Base-by-base conservation (phyloP, 2,329 filamentous ascomycete genomes). In the Fusarium paranaense region DNA sequence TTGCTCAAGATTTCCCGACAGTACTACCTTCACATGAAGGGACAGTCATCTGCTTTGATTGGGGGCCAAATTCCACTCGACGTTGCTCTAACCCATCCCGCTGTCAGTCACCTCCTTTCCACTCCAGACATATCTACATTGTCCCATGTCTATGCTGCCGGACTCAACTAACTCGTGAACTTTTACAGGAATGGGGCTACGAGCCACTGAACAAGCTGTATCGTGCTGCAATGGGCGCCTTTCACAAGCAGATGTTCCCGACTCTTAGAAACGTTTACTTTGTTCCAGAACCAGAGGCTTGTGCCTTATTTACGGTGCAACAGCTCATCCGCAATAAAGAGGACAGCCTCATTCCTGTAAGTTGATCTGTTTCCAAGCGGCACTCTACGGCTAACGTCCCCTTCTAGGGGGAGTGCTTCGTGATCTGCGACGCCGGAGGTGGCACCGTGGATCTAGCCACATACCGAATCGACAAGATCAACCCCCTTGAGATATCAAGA, bases 381-480 rank as follows among this genome's bases (percentile, higher is more conserved):
- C 3, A 38, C 32, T 27, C 10, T n/a, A 25, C 14, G 30, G 13
- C 42, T 62, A 25, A 50, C 14, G 9, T 14, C n/a, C 18, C 5
- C 1, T 18, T 3, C 16, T 30, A 62, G 40, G 59, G 59, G 13
- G 59, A 62, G 42, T 62, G 59, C 40, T 62, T 30, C 16, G 59
- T 62, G 20, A 50, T 62, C 22, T 62, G 59, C 38, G 59, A 62
- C 42, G 59, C 59, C 20, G 59, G 38, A 6, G 59, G 59, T 37
- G 59, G 59, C 30, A 62, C 59, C 8, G 59, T 62, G 30, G 59
- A 62, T 52, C 40, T 62, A 22, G 59, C 40, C 59, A 50, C 59
- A 0, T 62, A 62, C 59, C 59, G 59, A 50, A 62, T 62, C 42
- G 59, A 62, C 40, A 62, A 50, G 25, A 32, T 62, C 42, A 35